These are phyloP conservation scores for Panaeolus cyanescens DNA, from an alignment of 768 basidiomycete genomes.

Conservation along the genomic window DNA sequence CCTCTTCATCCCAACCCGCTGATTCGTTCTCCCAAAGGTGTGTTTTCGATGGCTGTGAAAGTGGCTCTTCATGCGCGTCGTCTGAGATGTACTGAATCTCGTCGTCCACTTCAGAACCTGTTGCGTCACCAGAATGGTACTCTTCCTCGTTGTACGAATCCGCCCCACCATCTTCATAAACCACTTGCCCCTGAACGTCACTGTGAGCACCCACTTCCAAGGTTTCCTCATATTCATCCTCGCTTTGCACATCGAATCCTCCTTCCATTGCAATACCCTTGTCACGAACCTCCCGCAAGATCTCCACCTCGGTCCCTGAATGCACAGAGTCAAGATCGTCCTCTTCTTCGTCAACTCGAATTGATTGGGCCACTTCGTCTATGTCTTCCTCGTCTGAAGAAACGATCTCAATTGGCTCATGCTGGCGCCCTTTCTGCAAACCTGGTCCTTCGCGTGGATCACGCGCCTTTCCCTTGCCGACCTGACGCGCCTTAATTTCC, in stretches of 20 bases:
- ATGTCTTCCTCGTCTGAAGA: constrained; percentile 34
- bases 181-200: constrained; percentile 27
- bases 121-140: neutral
- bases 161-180: constrained; percentile 24
- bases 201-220: constrained; percentile 15
- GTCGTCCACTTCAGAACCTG: neutral
- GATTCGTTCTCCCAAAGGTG: constrained; percentile 15
- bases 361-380: constrained; percentile 21
- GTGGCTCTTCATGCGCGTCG: neutral
- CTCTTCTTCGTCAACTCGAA: constrained; percentile 22
- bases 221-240: constrained; percentile 13
- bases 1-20: constrained; percentile 25
- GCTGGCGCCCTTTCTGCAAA: constrained; percentile 35
- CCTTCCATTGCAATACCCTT: constrained; percentile 9
- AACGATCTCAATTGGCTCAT: constrained; percentile 50
- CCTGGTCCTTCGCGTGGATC: constrained; percentile 65
- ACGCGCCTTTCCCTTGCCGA: constrained; percentile 58
- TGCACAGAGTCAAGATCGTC: constrained; percentile 26
- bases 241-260: constrained; percentile 11
- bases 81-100: neutral
- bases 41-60: neutral
- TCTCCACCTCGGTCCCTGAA: constrained; percentile 18
- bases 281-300: constrained; percentile 15
- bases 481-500: constrained; percentile 48
- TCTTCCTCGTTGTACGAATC: constrained; percentile 12